Base-by-base conservation (phyloP, 2,329 filamentous ascomycete species). In the Trichoderma sp. region DNA sequence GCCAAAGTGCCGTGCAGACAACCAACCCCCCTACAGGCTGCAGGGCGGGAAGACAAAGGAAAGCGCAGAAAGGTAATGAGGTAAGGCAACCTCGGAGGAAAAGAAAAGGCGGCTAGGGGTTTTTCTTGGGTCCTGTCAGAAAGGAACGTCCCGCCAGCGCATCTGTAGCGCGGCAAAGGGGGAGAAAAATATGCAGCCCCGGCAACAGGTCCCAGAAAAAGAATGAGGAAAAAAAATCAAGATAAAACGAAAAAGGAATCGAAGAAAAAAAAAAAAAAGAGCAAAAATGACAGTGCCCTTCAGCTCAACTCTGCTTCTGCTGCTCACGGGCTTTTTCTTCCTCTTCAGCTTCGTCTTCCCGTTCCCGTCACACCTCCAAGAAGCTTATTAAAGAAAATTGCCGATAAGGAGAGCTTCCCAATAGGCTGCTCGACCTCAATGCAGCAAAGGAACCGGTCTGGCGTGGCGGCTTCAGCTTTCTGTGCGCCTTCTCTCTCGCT, bases 1-100 rank as follows among this genome's bases (percentile, higher is more conserved):
- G 28, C 24, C 24, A 47, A 54, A 44, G 43, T 48, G 55, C 54
- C 54, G 50, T 52, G 50, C 50, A 44, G 54, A 57, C 39, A 14
- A 39, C 2, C 34, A 14, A 39, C 34, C 34, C 54, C 54, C 54
- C 54, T 44, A 44, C 54, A 57, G 54, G 54, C 54, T 57, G 39
- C 52, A 55, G 52, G 52, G 30, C 30, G 34, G 34, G 39, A 24
- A 26, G n/a, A 54, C 21, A 55, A 41, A 55, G 26, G 51, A 19
- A 48, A 47, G 39, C 21, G 19, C 21, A 39, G 14, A n/a, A 28
- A 59, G n/a, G 14, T n/a, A 39, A 50, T 12, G 48, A 28, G 24
- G 15, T 12, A 24, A 21, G 19, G 30, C 12, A 54, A 24, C 34
- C 34, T 39, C 14, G 34, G 51, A 43, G 19, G 9, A 3, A 10